phyloP scores from a whole-genome alignment of 805 yeast species.

The Spathaspora arborariae region DNA sequence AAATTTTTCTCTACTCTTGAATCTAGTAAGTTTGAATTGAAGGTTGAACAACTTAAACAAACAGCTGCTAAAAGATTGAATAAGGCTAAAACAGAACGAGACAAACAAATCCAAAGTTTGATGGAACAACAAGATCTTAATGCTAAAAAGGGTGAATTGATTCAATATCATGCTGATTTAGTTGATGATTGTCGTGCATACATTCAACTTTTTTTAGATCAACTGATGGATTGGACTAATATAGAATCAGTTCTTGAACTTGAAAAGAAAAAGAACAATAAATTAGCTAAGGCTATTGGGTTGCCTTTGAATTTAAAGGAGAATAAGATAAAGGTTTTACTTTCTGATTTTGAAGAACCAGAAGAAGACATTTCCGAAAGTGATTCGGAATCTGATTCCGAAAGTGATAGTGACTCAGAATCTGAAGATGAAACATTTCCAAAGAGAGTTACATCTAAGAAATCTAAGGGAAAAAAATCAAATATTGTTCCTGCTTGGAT shows the following conservation, averaged over 20 bases:
- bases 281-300: conserved; percentile 56
- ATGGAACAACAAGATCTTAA: conserved; percentile 60
- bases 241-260: conserved; percentile 70
- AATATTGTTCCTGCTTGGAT: conserved; percentile 47
- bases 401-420: conserved; percentile 19
- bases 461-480: conserved; percentile 7
- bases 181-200: conserved; percentile 71
- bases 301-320: conserved; percentile 68
- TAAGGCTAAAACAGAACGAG: conserved; percentile 70
- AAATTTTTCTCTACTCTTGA: conserved; percentile 81
- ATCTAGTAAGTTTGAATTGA: conserved; percentile 69
- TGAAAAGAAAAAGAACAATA: conserved; percentile 64
- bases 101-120: conserved; percentile 63
- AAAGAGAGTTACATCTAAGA: conserved; percentile 4
- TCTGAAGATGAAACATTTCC: conserved; percentile 13
- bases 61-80: conserved; percentile 71
- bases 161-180: conserved; percentile 62
- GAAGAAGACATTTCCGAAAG: conserved; percentile 11
- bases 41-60: conserved; percentile 72
- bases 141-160: conserved; percentile 65
- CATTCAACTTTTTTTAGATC: conserved; percentile 64
- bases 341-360: conserved; percentile 44
- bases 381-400: conserved; percentile 31
- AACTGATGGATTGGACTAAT: conserved; percentile 92
- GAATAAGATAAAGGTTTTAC: conserved; percentile 56